These are phyloP conservation scores for Carex arenaria DNA, from an alignment of 202 grass and related monocot genomes.

Conservation along the genomic window DNA sequence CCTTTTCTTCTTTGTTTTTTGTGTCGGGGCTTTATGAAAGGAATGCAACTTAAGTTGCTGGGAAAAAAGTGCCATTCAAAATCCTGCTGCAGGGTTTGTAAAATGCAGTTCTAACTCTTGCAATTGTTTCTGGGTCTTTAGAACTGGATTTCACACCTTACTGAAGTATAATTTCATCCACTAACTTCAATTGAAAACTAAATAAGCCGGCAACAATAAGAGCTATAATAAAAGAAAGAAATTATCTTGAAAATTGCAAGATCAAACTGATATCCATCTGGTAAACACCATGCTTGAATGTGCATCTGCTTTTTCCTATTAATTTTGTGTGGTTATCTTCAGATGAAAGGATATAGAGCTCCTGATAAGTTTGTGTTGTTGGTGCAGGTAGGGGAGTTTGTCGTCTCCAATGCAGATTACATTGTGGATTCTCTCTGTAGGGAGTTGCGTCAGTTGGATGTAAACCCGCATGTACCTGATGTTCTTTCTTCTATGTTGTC, in stretches of 20 bases:
- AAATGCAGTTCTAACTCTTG: constrained; percentile 16
- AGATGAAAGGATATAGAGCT: background rate
- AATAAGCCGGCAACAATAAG: background rate
- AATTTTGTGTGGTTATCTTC: background rate
- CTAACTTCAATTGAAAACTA: background rate
- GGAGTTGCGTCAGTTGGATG: constrained; percentile 75
- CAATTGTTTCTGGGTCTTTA: background rate
- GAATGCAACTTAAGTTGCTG: background rate
- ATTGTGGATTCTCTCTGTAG: constrained; percentile 84
- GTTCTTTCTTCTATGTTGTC: constrained; percentile 87
- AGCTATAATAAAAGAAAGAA: background rate
- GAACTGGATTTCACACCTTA: constrained; percentile 25
- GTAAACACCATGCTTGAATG: background rate
- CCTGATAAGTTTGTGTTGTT: constrained; percentile 17
- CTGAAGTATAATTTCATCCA: background rate
- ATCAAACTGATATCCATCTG: background rate
- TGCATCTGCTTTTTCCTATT: background rate
- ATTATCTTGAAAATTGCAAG: background rate
- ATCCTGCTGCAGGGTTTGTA: background rate
- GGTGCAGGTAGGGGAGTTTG: constrained; percentile 71
- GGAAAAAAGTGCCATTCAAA: background rate
- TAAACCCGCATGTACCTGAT: constrained; percentile 82
- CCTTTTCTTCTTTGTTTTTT: background rate
- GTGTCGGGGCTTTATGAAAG: background rate
- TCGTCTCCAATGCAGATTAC: constrained; percentile 91